Conservation (phyloP, 2,329 filamentous ascomycete genomes). For the Whalleya microplaca region DNA sequence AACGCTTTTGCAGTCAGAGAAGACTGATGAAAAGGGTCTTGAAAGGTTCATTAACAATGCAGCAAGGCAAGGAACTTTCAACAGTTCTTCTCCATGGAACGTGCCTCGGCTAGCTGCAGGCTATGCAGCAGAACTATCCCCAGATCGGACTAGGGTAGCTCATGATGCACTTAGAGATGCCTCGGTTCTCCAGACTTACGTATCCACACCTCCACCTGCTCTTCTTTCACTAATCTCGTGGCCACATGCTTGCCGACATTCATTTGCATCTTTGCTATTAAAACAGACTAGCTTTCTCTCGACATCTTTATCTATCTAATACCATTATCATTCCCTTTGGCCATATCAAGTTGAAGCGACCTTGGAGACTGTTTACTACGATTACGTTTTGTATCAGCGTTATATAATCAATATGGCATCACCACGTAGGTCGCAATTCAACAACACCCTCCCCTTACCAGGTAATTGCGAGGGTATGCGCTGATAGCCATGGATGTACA, state of each 20-base stretch:
- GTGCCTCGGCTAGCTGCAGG: neutral
- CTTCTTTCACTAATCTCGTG: neutral
- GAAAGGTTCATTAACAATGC: too few species aligned
- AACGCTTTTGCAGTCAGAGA: too few species aligned
- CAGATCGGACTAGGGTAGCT: conserved; percentile 8
- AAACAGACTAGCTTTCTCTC: too few species aligned
- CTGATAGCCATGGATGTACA: conserved; percentile 43
- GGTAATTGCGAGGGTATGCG: conserved; percentile 3
- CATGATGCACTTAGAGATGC: conserved; percentile 11
- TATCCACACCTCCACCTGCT: neutral
- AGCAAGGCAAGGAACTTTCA: too few species aligned
- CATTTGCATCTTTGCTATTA: too few species aligned
- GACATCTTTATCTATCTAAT: too few species aligned
- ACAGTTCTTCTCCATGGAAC: too few species aligned
- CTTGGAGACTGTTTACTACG: neutral
- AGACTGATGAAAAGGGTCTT: too few species aligned
- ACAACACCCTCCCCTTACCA: too few species aligned
- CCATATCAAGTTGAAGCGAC: neutral
- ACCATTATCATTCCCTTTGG: neutral
- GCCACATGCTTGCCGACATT: too few species aligned
- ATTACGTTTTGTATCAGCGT: neutral
- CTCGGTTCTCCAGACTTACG: conserved; percentile 32
- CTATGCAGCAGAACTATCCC: conserved; percentile 5
- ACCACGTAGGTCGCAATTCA: conserved; percentile 33
- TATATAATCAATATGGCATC: conserved; percentile 37